Conservation (phyloP, 441 rosid genomes). For the Melastoma candidum region DNA sequence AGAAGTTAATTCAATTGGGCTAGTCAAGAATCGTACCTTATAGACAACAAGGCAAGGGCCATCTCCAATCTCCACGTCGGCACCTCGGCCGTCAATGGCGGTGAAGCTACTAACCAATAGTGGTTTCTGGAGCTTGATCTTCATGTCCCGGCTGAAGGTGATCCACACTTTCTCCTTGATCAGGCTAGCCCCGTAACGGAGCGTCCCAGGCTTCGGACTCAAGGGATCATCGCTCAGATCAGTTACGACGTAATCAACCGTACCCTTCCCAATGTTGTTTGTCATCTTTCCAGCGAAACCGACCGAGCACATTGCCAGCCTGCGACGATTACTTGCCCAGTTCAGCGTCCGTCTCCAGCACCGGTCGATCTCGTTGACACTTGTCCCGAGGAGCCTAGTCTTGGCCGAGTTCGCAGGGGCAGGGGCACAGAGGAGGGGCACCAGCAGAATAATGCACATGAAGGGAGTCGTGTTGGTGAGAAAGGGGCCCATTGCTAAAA, state of each 20-base stretch:
- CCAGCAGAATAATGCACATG: too few species aligned
- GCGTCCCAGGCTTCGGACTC: constrained; percentile 56
- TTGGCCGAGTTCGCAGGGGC: too few species aligned
- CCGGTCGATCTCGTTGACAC: constrained; percentile 53
- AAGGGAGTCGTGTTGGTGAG: too few species aligned
- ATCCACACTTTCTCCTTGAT: constrained; percentile 55
- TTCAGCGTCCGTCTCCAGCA: constrained; percentile 52
- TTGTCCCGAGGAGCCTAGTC: not conserved
- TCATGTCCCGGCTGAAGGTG: constrained; percentile 53
- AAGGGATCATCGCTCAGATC: constrained; percentile 54
- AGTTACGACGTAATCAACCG: constrained; percentile 36
- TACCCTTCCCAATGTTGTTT: constrained; percentile 39
- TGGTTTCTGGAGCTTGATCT: constrained; percentile 36
- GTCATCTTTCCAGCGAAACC: constrained; percentile 67
- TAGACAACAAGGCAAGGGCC: constrained; percentile 46
- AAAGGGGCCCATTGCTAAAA: too few species aligned
- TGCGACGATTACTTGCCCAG: constrained; percentile 42
- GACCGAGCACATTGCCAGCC: constrained; percentile 45
- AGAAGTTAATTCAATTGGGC: too few species aligned
- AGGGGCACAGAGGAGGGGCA: too few species aligned
- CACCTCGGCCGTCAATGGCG: constrained; percentile 62
- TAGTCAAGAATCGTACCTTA: constrained; percentile 16
- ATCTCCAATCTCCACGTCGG: constrained; percentile 41
- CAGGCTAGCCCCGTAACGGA: constrained; percentile 55
- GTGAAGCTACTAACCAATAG: constrained; percentile 62